phyloP scores from a whole-genome alignment of 2,329 filamentous ascomycete species.

The Samsoniella hepiali region DNA sequence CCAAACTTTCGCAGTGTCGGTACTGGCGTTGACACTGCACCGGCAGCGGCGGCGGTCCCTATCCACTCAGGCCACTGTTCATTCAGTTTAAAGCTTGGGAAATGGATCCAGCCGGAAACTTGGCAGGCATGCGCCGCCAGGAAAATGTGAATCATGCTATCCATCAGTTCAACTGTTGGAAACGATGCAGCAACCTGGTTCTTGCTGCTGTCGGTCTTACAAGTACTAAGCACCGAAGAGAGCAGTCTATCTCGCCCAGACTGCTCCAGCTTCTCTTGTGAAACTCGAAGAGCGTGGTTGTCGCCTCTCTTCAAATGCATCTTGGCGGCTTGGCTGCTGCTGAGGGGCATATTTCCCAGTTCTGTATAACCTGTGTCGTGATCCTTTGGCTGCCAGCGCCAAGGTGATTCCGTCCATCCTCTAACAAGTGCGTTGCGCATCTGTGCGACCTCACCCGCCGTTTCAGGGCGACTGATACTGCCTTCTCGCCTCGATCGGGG shows the following conservation, averaged over 20 bases:
- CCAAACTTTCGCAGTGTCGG: slow-evolving; percentile 59
- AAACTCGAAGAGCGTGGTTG: slow-evolving; percentile 36
- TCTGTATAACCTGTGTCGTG: slow-evolving; percentile 44
- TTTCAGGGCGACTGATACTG: slow-evolving; percentile 31
- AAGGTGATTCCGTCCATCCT: slow-evolving; percentile 49
- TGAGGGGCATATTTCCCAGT: slow-evolving; percentile 44
- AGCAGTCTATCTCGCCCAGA: slow-evolving; percentile 59
- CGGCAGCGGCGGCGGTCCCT: slow-evolving; percentile 57
- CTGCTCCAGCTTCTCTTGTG: slow-evolving; percentile 43
- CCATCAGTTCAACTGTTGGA: slow-evolving; percentile 57
- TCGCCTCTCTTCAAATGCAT: slow-evolving; percentile 39
- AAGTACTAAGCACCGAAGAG: slow-evolving; percentile 60
- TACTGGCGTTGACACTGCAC: slow-evolving; percentile 57
- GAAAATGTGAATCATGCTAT: slow-evolving; percentile 60
- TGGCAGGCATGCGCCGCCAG: slow-evolving; percentile 54
- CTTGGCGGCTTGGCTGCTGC: slow-evolving; percentile 36
- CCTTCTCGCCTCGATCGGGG: slow-evolving; percentile 22
- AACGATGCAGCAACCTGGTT: slow-evolving; percentile 58
- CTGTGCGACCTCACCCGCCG: slow-evolving; percentile 40
- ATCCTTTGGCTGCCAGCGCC: slow-evolving; percentile 47
- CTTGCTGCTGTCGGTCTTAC: slow-evolving; percentile 47
- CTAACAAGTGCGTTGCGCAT: slow-evolving; percentile 47
- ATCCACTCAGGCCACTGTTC: slow-evolving; percentile 57
- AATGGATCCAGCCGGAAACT: slow-evolving; percentile 59
- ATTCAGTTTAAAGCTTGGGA: slow-evolving; percentile 56